Evolutionary conservation across 768 basidiomycete species (phyloP).

Genomic region (Collybia sordida): DNA sequence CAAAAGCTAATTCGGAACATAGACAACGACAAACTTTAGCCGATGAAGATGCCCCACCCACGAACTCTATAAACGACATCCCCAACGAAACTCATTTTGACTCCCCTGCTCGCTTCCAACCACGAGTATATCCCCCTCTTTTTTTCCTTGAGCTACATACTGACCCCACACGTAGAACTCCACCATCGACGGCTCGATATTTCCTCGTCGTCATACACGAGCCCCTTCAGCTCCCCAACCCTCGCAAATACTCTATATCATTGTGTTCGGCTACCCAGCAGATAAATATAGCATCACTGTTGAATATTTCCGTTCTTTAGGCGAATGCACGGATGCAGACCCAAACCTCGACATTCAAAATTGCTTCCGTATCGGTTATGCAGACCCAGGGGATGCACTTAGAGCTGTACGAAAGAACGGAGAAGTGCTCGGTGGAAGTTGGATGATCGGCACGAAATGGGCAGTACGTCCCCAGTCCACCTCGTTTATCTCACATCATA

Average conservation of each 20-base stretch:
- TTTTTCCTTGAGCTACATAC: constrained; percentile 3
- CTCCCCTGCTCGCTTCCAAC: constrained; percentile 41
- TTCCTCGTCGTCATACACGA: constrained; percentile 32
- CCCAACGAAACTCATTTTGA: constrained; percentile 55
- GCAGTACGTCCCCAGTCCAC: constrained; percentile 52
- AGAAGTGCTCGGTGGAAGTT: constrained; percentile 69
- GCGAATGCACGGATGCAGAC: constrained; percentile 67
- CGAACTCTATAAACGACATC: constrained; percentile 72
- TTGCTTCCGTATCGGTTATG: constrained; percentile 80
- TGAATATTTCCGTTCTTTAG: constrained; percentile 75
- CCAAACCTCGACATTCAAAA: constrained; percentile 69
- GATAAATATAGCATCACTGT: constrained; percentile 72
- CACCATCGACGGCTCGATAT: constrained; percentile 38
- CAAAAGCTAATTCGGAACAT: constrained; percentile 1
- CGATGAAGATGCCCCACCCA: constrained; percentile 83
- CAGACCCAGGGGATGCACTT: constrained; percentile 69
- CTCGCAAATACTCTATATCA: constrained; percentile 55
- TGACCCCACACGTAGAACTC: constrained; percentile 29
- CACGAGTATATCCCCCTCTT: constrained; percentile 35
- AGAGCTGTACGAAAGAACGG: constrained; percentile 83
- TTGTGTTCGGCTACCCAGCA: constrained; percentile 88
- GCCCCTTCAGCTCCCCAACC: constrained; percentile 14
- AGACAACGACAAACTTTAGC: constrained; percentile 63
- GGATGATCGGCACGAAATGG: constrained; percentile 89
- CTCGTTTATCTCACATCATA: neutral